Conservation (phyloP, 495 filamentous ascomycete genomes). For the Elasticomyces elasticus region DNA sequence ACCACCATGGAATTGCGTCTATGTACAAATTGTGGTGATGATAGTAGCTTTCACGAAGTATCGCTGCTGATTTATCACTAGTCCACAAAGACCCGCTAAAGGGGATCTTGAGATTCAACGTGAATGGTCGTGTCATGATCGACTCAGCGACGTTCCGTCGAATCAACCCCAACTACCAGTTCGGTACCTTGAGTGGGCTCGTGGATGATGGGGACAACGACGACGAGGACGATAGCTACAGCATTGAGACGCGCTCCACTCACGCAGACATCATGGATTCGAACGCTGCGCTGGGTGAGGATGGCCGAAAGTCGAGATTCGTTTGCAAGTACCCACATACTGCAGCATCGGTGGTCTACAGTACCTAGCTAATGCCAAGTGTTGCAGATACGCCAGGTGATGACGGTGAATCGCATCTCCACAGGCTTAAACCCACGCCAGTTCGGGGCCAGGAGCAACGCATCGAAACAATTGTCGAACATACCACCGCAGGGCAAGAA, state of each 20-base stretch:
- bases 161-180: conserved; percentile 80
- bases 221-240: conserved; percentile 44
- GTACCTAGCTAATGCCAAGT: conserved; percentile 16
- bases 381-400: conserved; percentile 1
- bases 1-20: conserved; percentile 73
- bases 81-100: conserved; percentile 62
- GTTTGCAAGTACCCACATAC: background rate
- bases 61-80: background rate
- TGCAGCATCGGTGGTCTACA: background rate
- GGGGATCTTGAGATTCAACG: conserved; percentile 69
- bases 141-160: conserved; percentile 78
- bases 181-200: conserved; percentile 68
- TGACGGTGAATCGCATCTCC: background rate
- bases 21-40: background rate
- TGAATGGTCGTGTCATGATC: conserved; percentile 87
- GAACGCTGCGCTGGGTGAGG: conserved; percentile 20
- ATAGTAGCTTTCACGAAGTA: background rate
- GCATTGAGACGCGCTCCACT: conserved; percentile 32
- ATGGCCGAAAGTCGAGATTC: background rate
- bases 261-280: background rate
- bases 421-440: background rate
- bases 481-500: conserved; percentile 19
- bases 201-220: conserved; percentile 55
- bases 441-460: background rate
- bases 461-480: background rate